Base-by-base conservation (phyloP, 2,329 filamentous ascomycete species). In the Aureobasidium leucospermi region DNA sequence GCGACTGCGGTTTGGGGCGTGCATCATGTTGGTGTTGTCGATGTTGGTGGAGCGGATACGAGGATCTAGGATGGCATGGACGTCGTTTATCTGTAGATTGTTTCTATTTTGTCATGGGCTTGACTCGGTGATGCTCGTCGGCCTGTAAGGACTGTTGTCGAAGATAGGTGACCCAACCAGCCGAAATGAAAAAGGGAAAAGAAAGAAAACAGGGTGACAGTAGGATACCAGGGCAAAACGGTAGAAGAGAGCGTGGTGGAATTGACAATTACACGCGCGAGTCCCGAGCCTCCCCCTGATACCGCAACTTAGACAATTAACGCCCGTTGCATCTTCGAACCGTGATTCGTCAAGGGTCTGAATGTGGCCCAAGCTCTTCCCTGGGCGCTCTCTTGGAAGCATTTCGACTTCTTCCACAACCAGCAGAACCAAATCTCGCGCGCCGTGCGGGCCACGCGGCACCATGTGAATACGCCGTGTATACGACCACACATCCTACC, bases 21-120 rank as follows among this genome's bases (percentile, higher is more conserved):
- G 42, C 55, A 58, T 58, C 55, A 58, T 58, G 41, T 36, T 57
- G 51, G 4, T 43, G 28, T 11, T 16, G 19, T 34, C 6, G 55
- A 36, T 45, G 29, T 28, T 46, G 38, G 52, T 46, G 52, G 52
- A 57, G 52, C 46, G 31, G 41, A 57, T 57, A 57, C 52, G 52
- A 57, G 42, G 11, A 16, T 23, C 52, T 57, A 57, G 52, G 52
- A 38, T 46, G 52, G 41, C 52, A 57, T 57, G 52, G 52, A 57
- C 52, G 52, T 57, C 41, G 52, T 57, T 28, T 45, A 57, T 45
- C 8, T 46, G 41, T 38, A 38, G 39, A 42, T 42, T 43, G 38
- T 55, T 55, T 55, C 38, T 55, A 55, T 55, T 52, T 38, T 38
- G 23, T 42, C 38, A 32, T 55, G 51, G 28, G 51, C 51, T 55